Percentiles rank a stretch among this genome's conserved stretches.
Evolutionary conservation across 176 grass and related monocot species (phyloP).

Genomic region (Luzula sylvatica): DNA sequence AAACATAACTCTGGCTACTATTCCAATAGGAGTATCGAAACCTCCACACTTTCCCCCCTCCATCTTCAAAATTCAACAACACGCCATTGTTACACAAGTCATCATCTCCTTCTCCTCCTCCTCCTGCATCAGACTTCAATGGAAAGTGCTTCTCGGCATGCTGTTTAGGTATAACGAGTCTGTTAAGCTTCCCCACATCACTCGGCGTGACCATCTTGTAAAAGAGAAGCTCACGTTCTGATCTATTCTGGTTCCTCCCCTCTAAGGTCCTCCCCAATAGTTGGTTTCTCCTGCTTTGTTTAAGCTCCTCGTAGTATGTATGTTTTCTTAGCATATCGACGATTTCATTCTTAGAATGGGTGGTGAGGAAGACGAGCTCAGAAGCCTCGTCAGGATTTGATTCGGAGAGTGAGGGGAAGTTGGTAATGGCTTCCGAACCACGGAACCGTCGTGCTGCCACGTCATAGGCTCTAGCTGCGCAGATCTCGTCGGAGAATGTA

Average conservation of each 20-base stretch:
- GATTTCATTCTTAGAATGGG: constrained; percentile 75
- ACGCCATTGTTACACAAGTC: constrained; percentile 46
- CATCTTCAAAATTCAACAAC: constrained; percentile 89
- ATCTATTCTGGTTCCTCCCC: constrained; percentile 33
- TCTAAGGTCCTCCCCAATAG: constrained; percentile 27
- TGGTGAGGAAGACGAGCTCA: constrained; percentile 51
- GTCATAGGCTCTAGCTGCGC: constrained; percentile 74
- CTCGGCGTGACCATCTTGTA: constrained; percentile 87
- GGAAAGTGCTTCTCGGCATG: constrained; percentile 96
- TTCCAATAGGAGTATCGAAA: constrained; percentile 96
- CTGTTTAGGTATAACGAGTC: constrained; percentile 94
- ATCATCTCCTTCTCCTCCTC: background rate
- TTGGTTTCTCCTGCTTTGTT: constrained; percentile 38
- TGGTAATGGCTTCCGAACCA: constrained; percentile 55
- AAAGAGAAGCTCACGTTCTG: constrained; percentile 48
- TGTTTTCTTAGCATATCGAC: constrained; percentile 97
- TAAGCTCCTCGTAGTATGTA: constrained; percentile 80
- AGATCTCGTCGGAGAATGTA: constrained; percentile 55
- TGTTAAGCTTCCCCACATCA: constrained; percentile 92
- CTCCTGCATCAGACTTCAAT: background rate
- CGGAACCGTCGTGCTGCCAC: constrained; percentile 78
- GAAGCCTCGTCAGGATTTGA: constrained; percentile 13
- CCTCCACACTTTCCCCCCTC: constrained; percentile 60
- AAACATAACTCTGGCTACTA: constrained; percentile 98
- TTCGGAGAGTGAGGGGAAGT: constrained; percentile 33